Evolutionary conservation across 352 stramenopile species (phyloP), one percentile per base, ranked within the genome.

Genomic region (Aphanomyces invadans): DNA sequence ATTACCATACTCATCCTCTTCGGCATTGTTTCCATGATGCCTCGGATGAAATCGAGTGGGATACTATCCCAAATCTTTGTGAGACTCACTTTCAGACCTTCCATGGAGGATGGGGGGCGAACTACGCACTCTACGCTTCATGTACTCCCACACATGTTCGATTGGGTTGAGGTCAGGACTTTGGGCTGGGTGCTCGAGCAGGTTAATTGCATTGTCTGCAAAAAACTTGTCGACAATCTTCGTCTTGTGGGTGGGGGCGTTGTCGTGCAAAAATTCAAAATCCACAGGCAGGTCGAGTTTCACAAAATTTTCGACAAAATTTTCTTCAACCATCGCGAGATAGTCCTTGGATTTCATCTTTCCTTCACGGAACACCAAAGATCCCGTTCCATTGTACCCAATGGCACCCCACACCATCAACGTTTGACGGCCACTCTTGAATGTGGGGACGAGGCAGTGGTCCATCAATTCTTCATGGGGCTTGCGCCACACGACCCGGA

Each of bases 141-240:
- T 19, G 17, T 46, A 46, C 28, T 38, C 55, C 55, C 55, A 64
- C n/a, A 64, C n/a, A 52, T 64, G 12, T 23, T 64, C 55, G 23
- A 64, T 64, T 26, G 55, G 55, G 25, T 64, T 64, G 55, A 64
- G 55, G 49, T 67, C 42, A 5, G 59, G 59, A 42, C 59, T 67
- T 29, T 57, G 45, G 17, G 59, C 7, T 17, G 59, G 59, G 26
- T 67, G 59, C 23, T 23, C 15, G 33, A 65, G 36, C 19, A 39
- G 11, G 11, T 65, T 19, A 4, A 65, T 23, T 19, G 11, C 32
- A 11, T 52, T 26, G 17, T 65, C 56, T 12, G 23, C 45, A 10
- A 65, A 26, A 28, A 54, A 36, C 1, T 29, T 39, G 23, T 5
- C 38, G 17, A 46, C 46, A 31, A 26, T 42, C 38, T 38, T 51